Base-by-base conservation (phyloP, 139 green algal genomes). In the Chlamydomonas schloesseri region DNA sequence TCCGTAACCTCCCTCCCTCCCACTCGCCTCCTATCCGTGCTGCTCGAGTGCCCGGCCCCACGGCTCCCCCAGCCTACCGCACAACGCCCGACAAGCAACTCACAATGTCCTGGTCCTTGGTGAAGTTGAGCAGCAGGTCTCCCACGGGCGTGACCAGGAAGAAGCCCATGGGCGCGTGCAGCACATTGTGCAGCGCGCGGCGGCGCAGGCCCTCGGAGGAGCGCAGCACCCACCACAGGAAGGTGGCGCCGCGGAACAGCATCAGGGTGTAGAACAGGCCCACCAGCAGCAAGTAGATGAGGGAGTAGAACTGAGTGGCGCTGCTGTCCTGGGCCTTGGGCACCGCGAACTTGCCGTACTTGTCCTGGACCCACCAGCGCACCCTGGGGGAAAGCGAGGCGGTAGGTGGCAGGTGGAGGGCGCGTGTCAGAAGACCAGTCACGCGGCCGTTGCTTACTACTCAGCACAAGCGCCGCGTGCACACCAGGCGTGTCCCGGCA, bases 101-200 rank as follows among this genome's bases (percentile, higher is more conserved):
- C 42, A 50, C 42, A 8, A 50, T 50, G 42, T 50, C 73, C 73
- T 83, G 76, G 62, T 95, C 92, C 71, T 91, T 91, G 81, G 91
- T 94, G 88, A 95, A 95, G 81, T 88, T 85, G 15, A 93, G 84
- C 36, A 95, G 91, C 84, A 95, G 88, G 62, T 95, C 92, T 28
- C 92, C 92, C 17, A 95, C 89, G 53, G 92, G 92, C 58, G 91
- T 95, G 28, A 89, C 84, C 73, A 90, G 91, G 91, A 95, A 94
- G 91, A 95, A 95, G 86, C 91, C 88, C 29, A 95, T 88, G 50
- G 92, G 92, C 23, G 92, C 89, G 77, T 90, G 88, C 33, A 95
- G 67, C 37, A 86, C 82, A 50, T 86, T 86, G 80, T 86, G 80
- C 53, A 86, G 68, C 47, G 80, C 80, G 33, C n/a, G 37, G 5